Evolutionary conservation across 2,329 filamentous ascomycete genomes (phyloP).

Genomic region (Venturia pyrina): DNA sequence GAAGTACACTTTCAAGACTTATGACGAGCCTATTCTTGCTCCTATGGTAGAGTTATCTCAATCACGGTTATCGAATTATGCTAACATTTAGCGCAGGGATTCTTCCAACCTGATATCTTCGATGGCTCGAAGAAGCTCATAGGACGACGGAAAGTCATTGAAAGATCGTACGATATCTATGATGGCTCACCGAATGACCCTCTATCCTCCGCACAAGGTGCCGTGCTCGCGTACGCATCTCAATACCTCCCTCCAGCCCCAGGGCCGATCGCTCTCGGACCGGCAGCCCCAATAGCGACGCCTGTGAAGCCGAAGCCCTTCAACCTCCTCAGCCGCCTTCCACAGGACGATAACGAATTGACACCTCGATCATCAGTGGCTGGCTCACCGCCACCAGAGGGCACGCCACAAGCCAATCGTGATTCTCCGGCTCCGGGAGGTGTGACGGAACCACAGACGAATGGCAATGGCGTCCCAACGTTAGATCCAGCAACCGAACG

Average conservation of each 20-base stretch:
- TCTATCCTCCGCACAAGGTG: slow-evolving; percentile 70
- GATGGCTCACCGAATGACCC: slow-evolving; percentile 90
- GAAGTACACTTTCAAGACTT: slow-evolving; percentile 94
- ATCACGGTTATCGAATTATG: not conserved
- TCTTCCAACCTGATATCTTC: slow-evolving; percentile 81
- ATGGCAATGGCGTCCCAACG: slow-evolving; percentile 34
- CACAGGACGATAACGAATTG: slow-evolving; percentile 51
- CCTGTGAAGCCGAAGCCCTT: slow-evolving; percentile 49
- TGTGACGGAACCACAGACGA: slow-evolving; percentile 37
- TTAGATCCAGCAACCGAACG: slow-evolving; percentile 39
- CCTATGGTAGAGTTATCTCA: slow-evolving; percentile 50
- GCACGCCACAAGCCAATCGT: slow-evolving; percentile 51
- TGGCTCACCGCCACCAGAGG: slow-evolving; percentile 78
- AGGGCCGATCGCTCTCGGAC: slow-evolving; percentile 24
- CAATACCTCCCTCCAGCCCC: slow-evolving; percentile 23
- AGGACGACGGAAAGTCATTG: slow-evolving; percentile 70
- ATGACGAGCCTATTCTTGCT: slow-evolving; percentile 90
- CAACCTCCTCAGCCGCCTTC: slow-evolving; percentile 58
- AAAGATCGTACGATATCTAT: slow-evolving; percentile 87
- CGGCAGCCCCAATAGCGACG: slow-evolving; percentile 44
- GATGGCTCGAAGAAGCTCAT: slow-evolving; percentile 71
- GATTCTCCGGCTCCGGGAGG: slow-evolving; percentile 27
- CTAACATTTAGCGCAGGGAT: slow-evolving; percentile 42
- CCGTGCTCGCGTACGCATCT: slow-evolving; percentile 44
- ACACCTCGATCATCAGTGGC: slow-evolving; percentile 81